Conservation (phyloP, 768 basidiomycete species). For the Trametopsis cervina region DNA sequence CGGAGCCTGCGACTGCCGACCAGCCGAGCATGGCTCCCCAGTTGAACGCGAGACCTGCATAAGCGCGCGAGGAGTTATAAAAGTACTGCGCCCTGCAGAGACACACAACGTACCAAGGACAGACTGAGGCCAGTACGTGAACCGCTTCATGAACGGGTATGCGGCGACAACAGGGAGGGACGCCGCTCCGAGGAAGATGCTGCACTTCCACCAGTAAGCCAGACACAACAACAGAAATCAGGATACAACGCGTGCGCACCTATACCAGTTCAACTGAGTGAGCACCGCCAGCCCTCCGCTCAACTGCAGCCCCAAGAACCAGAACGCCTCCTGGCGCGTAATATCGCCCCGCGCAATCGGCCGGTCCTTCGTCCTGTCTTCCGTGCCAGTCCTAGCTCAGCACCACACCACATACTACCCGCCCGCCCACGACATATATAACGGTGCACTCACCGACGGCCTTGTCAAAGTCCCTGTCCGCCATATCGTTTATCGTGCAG, state of each 20-base stretch:
- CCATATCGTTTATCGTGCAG: conserved; percentile 98
- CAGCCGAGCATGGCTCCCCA: conserved; percentile 97
- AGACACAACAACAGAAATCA: too few relatives aligned
- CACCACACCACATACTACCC: conserved; percentile 3
- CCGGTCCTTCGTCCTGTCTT: conserved; percentile 81
- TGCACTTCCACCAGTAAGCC: too few relatives aligned
- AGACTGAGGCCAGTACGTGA: conserved; percentile 96
- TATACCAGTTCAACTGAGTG: conserved; percentile 91
- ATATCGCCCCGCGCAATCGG: conserved; percentile 86
- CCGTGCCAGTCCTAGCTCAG: too few relatives aligned
- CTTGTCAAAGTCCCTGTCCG: conserved; percentile 90
- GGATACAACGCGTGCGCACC: conserved; percentile 48
- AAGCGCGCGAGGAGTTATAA: too few relatives aligned
- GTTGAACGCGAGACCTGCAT: conserved; percentile 85
- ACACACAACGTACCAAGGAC: conserved; percentile 64
- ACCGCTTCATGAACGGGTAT: conserved; percentile 96
- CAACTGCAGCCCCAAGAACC: conserved; percentile 79
- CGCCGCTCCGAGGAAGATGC: conserved; percentile 87
- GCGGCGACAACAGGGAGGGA: conserved; percentile 81
- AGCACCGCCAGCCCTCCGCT: conserved; percentile 78
- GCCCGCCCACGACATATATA: conserved; percentile 2
- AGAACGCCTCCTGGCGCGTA: conserved; percentile 63
- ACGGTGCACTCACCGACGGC: conserved; percentile 65
- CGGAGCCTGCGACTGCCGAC: conserved; percentile 82
- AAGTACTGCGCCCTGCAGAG: too few relatives aligned